Base-by-base conservation (phyloP, 345 rosid species). In the Lumnitzera racemosa region DNA sequence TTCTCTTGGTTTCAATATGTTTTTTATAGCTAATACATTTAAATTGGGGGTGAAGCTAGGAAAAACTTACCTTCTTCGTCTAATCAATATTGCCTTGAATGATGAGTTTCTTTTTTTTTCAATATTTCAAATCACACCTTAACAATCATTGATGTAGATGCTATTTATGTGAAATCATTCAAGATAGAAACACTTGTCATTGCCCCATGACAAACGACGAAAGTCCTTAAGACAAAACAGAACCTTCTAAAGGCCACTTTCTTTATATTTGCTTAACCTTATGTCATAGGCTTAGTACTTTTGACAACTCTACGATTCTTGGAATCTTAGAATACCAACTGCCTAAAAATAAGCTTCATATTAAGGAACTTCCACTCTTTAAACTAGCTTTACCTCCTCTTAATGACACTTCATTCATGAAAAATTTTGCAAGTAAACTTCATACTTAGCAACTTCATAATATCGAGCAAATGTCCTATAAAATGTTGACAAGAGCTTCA, bases 261-360 rank as follows among this genome's bases (percentile, higher is more conserved):
- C 63, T 67, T 62, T 24, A 72, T 72, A 54, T 41, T 63, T 24
- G 76, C 76, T 9, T 54, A 68, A 59, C 69, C 76, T 3, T 72
- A 72, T 50, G 63, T 57, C 23, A 72, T 65, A 4, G 64, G 27
- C 58, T 24, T 17, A 72, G 69, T 24, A 47, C 69, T 10, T 55
- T 72, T n/a, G 76, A 67, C 13, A 72, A 67, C 24, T 55, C 76
- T 15, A 72, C 72, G 9, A 49, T 55, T 15, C 69, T 69, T 25
- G 72, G 72, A 15, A 63, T 72, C 43, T 68, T 72, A 7, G 72
- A 67, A 41, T 67, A 72, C 20, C 2, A 56, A 58, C 46, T 17
- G 4, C 7, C 24, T 4, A 24, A 53, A 12, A 47, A 59, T 25
- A 27, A 56, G 0, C 8, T 15, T 13, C 24, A 41, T 14, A 58